Evolutionary conservation across 2,329 filamentous ascomycete genomes (phyloP), one percentile per base, ranked within the genome.

Genomic region (Drechslerella dactyloides): DNA sequence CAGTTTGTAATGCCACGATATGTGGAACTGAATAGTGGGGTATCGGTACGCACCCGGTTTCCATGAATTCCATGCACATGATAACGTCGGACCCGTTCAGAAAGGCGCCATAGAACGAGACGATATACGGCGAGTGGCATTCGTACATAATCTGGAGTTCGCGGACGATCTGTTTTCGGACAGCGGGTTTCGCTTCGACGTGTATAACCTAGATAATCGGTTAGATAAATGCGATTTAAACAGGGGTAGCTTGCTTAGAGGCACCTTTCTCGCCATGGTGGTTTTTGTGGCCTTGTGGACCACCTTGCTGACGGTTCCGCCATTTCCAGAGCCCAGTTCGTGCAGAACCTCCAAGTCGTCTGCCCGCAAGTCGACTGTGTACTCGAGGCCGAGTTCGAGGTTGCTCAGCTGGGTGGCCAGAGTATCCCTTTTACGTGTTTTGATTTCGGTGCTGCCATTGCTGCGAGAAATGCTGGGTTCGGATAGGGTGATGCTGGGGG

Each of bases 1-100:
- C 53, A 76, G 64, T 55, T 17, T 51, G 44, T n/a, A 19, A 42
- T 37, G 46, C 17, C 33, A 48, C n/a, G n/a, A n/a, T 40, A 58
- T 63, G 59, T 17, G 17, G 21, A 15, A 27, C 23, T 13, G n/a
- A 21, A 37, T 6, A 53, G 21, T 30, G 17, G 52, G 4, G 11
- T 7, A 2, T 19, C 11, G 1, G 27, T 21, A 82, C 90, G 81
- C 85, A 97, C 94, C 94, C 94, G 79, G 93, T 91, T 81, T 99
- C 94, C 91, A 96, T 96, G 79, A 99, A 97, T 80, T 99, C 94
- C 94, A 99, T 99, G 80, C 94, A 99, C 89, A 99, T 93, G 76
- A 97, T 96, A 69, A 99, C 96, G 82, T 99, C 94, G 78, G 96
- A 93, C 78, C 96, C 90, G 79, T 96, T 97, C 78, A 97, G 86